phyloP scores from a whole-genome alignment of 345 rosid genomes.

The Gossypium sturtianum region DNA sequence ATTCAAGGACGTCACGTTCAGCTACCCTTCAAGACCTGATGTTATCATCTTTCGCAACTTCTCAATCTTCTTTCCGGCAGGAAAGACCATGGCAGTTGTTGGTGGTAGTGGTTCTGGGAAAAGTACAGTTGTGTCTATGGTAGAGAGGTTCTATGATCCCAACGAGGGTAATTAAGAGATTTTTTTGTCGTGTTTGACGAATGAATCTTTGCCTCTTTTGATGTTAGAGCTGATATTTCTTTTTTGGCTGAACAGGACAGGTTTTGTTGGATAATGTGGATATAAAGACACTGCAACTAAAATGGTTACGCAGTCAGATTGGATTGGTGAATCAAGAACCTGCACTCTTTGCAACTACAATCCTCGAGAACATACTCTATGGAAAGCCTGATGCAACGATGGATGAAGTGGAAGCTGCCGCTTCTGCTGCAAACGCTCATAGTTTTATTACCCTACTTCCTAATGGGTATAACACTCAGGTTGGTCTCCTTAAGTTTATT shows the following conservation, averaged over 20 bases:
- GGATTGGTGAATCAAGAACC: slow-evolving; percentile 99
- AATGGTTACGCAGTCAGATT: slow-evolving; percentile 84
- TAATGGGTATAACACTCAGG: slow-evolving; percentile 89
- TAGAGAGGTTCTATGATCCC: slow-evolving; percentile 96
- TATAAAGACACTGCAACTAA: slow-evolving; percentile 76
- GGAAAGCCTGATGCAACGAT: slow-evolving; percentile 89
- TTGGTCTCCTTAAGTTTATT: slow-evolving; percentile 16
- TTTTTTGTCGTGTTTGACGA: neutral
- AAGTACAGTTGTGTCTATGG: slow-evolving; percentile 92
- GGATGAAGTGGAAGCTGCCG: slow-evolving; percentile 91
- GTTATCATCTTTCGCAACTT: slow-evolving; percentile 83
- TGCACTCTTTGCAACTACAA: slow-evolving; percentile 92
- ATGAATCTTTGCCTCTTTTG: slow-evolving; percentile 5
- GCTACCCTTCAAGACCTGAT: slow-evolving; percentile 98
- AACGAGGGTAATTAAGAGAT: slow-evolving; percentile 50
- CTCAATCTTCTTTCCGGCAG: slow-evolving; percentile 88
- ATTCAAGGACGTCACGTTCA: slow-evolving; percentile 82
- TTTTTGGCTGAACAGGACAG: slow-evolving; percentile 55
- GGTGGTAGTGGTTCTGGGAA: slow-evolving; percentile 99
- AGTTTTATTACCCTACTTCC: slow-evolving; percentile 92
- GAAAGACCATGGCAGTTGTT: slow-evolving; percentile 93
- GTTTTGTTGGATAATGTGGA: slow-evolving; percentile 85
- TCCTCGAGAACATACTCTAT: slow-evolving; percentile 87
- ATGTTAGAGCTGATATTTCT: slow-evolving; percentile 11
- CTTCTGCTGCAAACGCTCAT: slow-evolving; percentile 91